A percentile compares a stretch with the other conserved stretches of the same genome.
phyloP scores from a whole-genome alignment of 805 yeast genomes.

The Suhomyces canberraensis region DNA sequence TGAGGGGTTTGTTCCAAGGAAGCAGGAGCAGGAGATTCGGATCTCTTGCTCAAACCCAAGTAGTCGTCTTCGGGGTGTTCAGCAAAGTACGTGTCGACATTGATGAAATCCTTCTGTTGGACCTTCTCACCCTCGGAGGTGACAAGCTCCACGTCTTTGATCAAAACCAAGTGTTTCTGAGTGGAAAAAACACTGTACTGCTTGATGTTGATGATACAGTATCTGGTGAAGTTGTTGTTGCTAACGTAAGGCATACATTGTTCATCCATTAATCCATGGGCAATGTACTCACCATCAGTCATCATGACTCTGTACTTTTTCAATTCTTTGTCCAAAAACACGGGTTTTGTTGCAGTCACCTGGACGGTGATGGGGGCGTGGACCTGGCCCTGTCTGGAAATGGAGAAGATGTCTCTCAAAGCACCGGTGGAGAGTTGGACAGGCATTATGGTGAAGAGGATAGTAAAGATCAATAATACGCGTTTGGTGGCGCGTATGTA shows the following conservation, averaged over 20 bases:
- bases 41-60: slow-evolving; percentile 13
- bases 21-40: slow-evolving; percentile 8
- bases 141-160: slow-evolving; percentile 45
- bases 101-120: slow-evolving; percentile 33
- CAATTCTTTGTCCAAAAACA: slow-evolving; percentile 29
- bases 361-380: slow-evolving; percentile 31
- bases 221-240: slow-evolving; percentile 44
- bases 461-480: too few species aligned
- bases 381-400: slow-evolving; percentile 11
- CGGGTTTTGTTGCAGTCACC: slow-evolving; percentile 31
- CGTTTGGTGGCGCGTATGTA: too few species aligned
- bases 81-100: slow-evolving; percentile 56
- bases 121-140: slow-evolving; percentile 35
- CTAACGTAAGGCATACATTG: slow-evolving; percentile 41
- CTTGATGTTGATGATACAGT: slow-evolving; percentile 39
- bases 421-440: slow-evolving; percentile 11
- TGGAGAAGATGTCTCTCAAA: slow-evolving; percentile 17
- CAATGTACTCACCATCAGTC: slow-evolving; percentile 36
- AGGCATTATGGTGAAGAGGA: slow-evolving; percentile 5
- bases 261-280: slow-evolving; percentile 39
- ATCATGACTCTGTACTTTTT: slow-evolving; percentile 30
- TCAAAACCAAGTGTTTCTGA: slow-evolving; percentile 46
- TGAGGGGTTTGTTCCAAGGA: slow-evolving; percentile 8
- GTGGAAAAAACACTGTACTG: slow-evolving; percentile 45
- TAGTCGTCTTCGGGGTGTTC: slow-evolving; percentile 56